Conservation (phyloP, 257 asterid genomes). For the Ocimum tenuiflorum region DNA sequence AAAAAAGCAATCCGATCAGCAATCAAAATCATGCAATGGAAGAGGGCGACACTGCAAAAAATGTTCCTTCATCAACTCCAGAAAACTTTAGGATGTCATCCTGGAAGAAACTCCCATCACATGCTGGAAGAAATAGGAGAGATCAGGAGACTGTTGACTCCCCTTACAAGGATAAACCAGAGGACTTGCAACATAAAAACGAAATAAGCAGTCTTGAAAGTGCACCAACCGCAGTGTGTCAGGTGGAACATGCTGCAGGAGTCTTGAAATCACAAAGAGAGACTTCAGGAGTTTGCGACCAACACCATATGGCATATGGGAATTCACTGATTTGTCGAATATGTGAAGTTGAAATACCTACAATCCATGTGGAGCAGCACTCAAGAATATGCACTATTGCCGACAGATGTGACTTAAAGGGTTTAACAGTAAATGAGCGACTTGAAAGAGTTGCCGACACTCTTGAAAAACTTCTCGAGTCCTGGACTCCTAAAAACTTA, state of each 20-base stretch:
- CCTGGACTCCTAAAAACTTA: constrained; percentile 56
- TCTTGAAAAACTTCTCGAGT: constrained; percentile 80
- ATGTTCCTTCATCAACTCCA: constrained; percentile 54
- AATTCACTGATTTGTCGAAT: constrained; percentile 90
- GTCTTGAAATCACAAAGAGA: constrained; percentile 39
- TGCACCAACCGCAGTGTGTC: constrained; percentile 33
- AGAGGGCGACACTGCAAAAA: constrained; percentile 64
- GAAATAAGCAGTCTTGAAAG: constrained; percentile 35
- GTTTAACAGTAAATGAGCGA: constrained; percentile 74
- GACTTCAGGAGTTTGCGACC: constrained; percentile 77
- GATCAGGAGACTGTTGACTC: constrained; percentile 42
- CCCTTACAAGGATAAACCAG: constrained; percentile 36
- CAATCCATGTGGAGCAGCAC: constrained; percentile 82
- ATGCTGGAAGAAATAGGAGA: constrained; percentile 52
- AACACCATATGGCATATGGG: constrained; percentile 62
- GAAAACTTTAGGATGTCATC: constrained; percentile 92
- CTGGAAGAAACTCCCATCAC: constrained; percentile 92
- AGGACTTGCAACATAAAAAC: constrained; percentile 31
- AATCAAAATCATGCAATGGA: constrained; percentile 44
- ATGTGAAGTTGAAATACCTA: constrained; percentile 98
- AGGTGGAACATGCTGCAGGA: constrained; percentile 42
- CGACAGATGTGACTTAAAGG: constrained; percentile 95
- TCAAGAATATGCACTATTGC: constrained; percentile 91
- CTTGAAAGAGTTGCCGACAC: constrained; percentile 78
- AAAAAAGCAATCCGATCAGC: constrained; percentile 22